A percentile compares a stretch with the other conserved stretches of the same genome.
phyloP scores from a whole-genome alignment of 768 basidiomycete species.

The Boletus vinaceobasis region DNA sequence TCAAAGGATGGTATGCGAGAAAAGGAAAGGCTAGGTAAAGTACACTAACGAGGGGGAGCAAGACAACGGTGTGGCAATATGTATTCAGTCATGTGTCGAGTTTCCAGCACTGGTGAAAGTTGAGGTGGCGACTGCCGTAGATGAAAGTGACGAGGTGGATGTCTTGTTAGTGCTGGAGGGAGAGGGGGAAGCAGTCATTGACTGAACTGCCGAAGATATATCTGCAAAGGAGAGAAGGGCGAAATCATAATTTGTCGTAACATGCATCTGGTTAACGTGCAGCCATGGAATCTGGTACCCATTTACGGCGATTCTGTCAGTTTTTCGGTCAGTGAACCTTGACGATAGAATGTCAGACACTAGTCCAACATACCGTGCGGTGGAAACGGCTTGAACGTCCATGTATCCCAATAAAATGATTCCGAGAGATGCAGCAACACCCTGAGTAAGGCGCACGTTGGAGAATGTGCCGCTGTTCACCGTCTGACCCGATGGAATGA shows the following conservation, averaged over 20 bases:
- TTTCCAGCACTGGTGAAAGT: slow-evolving; percentile 2
- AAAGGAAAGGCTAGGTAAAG: neutral
- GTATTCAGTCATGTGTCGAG: slow-evolving; percentile 2
- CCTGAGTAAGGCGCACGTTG: slow-evolving; percentile 58
- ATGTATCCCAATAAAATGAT: slow-evolving; percentile 55
- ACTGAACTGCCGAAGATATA: slow-evolving; percentile 16
- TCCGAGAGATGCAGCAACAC: slow-evolving; percentile 50
- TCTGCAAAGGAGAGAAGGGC: slow-evolving; percentile 17
- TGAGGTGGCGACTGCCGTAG: neutral
- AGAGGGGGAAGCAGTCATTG: neutral
- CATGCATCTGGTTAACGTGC: slow-evolving; percentile 49
- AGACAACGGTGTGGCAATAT: neutral
- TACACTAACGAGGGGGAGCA: neutral
- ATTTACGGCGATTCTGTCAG: slow-evolving; percentile 41
- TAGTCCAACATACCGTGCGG: slow-evolving; percentile 31
- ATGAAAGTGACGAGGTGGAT: neutral
- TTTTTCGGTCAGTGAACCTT: neutral
- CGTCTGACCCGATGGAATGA: slow-evolving; percentile 54
- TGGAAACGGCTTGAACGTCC: slow-evolving; percentile 51
- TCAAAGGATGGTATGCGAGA: neutral
- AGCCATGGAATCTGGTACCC: slow-evolving; percentile 69
- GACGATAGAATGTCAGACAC: neutral
- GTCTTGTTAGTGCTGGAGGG: neutral
- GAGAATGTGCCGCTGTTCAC: slow-evolving; percentile 58
- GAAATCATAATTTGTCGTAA: slow-evolving; percentile 47